A percentile compares a stretch with the other conserved stretches of the same genome.
phyloP scores from a whole-genome alignment of 2,329 filamentous ascomycete species.

The Amauroascus niger region DNA sequence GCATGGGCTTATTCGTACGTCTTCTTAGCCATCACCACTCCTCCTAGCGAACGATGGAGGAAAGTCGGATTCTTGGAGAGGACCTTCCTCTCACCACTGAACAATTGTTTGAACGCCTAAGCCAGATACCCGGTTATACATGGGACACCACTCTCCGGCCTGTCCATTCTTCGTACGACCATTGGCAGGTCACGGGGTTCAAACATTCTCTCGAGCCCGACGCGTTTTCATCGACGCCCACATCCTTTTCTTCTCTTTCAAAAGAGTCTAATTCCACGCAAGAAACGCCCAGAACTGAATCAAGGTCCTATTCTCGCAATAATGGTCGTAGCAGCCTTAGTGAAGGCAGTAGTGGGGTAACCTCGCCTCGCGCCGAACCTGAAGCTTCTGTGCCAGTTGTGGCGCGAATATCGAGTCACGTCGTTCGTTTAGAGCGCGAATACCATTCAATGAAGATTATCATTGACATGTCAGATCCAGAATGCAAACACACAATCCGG shows the following conservation, averaged over 20 bases:
- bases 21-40: background rate
- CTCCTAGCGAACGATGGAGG: conserved; percentile 18
- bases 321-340: conserved; percentile 46
- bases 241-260: conserved; percentile 38
- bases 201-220: conserved; percentile 42
- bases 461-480: conserved; percentile 59
- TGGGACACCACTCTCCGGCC: conserved; percentile 57
- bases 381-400: conserved; percentile 55
- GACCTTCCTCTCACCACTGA: conserved; percentile 49
- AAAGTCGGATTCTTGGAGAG: conserved; percentile 33
- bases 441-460: conserved; percentile 73
- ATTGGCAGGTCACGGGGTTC: conserved; percentile 65
- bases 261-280: conserved; percentile 36
- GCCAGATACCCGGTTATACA: conserved; percentile 62
- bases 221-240: conserved; percentile 11
- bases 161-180: conserved; percentile 62
- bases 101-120: conserved; percentile 62
- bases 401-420: conserved; percentile 72
- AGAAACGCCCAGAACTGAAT: conserved; percentile 36
- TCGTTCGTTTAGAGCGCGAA: conserved; percentile 73
- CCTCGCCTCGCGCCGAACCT: conserved; percentile 32
- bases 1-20: background rate
- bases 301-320: conserved; percentile 33
- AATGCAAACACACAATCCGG: conserved; percentile 65
- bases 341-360: conserved; percentile 38